Base-by-base conservation (phyloP, 2,329 filamentous ascomycete genomes). In the Malbranchea cinnamomea region DNA sequence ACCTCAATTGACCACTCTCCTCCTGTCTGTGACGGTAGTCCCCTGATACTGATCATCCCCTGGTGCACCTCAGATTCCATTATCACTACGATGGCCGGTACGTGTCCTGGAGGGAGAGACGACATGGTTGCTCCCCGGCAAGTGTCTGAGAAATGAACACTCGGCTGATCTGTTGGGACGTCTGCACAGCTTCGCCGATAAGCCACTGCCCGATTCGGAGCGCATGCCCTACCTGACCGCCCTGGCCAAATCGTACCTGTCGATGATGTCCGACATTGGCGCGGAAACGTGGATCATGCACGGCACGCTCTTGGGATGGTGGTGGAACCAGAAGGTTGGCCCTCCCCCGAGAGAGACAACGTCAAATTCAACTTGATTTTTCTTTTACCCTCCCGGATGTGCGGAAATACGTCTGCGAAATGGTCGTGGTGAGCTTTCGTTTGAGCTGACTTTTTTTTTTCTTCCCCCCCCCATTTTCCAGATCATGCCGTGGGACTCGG, bases 271-370 rank as follows among this genome's bases (percentile, higher is more conserved):
- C 23, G 57, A 63, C 29, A 59, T 73, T 18, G 63, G 66, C 9
- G 62, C 63, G 3, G 63, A 71, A 39, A 74, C 69, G 6, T 74
- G 69, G 69, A 63, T 74, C 33, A 72, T 73, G 65, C 70, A 74
- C 40, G 69, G 70, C 8, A 66, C 64, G 4, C 49, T 74, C 23
- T 52, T 74, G 10, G 67, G 68, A 20, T 74, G 70, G 69, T 74
- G 65, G 62, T 74, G 70, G 70, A 72, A 71, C 40, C 57, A 63
- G 31, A 61, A 62, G 47, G 56, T 59, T 33, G 29, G 40, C 21
- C 12, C 12, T 14, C 25, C 17, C 22, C 22, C 11, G n/a, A n/a
- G n/a, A n/a, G n/a, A n/a, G n/a, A n/a, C n/a, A n/a, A n/a, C n/a
- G n/a, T n/a, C n/a, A n/a, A n/a, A n/a, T n/a, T n/a, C n/a, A n/a